Evolutionary conservation across 441 rosid genomes (phyloP), one percentile per base, ranked within the genome.

Genomic region (Gossypium aridum): DNA sequence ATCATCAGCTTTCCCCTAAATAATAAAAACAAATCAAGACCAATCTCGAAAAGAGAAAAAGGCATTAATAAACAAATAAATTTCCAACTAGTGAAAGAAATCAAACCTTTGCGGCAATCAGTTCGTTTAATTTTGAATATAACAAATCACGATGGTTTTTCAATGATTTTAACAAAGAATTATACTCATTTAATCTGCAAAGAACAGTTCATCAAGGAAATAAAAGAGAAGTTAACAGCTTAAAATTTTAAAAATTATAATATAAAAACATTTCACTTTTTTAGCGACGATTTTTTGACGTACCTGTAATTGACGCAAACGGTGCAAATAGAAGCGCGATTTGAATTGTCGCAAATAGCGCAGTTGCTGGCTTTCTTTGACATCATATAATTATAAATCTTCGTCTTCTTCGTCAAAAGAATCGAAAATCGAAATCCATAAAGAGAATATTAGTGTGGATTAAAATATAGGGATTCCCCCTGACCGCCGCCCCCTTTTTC

Each of bases 241-340:
- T 67, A 12, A 67, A 39, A 43, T 9, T 2, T 17, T 6, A 39
- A 25, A 22, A 9, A 3, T 19, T 26, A 14, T 3, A 19, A 34
- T 34, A 34, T 34, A 34, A 34, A 51, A 61, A 19, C 9, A 26
- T 61, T 4, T 61, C n/a, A 26, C 1, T 14, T 14, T 43, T 61
- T 5, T 4, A 17, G 55, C 51, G 9, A 55, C 10, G 28, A 34
- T 53, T 68, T 47, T 3, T 7, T 25, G 13, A 47, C n/a, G 55
- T 25, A 88, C 99, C 98, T 93, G 85, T 81, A 86, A 83, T 95
- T 95, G 67, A 95, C 99, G 79, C 99, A 95, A 78, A 45, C 75
- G 3, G 87, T 68, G 77, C 98, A 95, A 67, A 93, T 84, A 19
- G 92, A 93, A 26, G 97, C 83, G 12, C 93, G 99, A 87, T 91